Evolutionary conservation across 495 filamentous ascomycete species (phyloP).

Genomic region (Astrocystis sublimbata): DNA sequence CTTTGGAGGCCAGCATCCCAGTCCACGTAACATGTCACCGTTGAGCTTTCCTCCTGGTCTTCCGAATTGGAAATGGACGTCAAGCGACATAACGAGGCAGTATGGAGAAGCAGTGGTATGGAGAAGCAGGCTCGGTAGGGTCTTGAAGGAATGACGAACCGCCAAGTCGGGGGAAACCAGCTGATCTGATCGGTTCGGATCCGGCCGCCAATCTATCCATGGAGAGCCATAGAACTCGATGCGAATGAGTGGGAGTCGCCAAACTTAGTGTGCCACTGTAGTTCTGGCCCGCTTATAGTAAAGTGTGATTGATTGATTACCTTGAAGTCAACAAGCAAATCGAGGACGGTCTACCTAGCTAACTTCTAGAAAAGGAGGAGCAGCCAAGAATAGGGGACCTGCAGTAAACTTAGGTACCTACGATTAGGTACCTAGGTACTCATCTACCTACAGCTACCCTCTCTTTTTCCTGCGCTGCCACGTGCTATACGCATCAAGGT

Average conservation of each 20-base stretch:
- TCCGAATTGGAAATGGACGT: neutral
- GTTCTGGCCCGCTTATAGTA: no score
- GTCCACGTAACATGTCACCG: no score
- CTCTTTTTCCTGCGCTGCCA: no score
- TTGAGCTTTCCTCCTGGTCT: neutral
- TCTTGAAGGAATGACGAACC: neutral
- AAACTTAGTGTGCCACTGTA: no score
- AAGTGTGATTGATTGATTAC: neutral
- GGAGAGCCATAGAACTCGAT: neutral
- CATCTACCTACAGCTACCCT: no score
- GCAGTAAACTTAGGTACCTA: no score
- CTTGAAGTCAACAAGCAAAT: neutral
- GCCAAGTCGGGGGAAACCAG: conserved; percentile 2
- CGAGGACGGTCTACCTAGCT: neutral
- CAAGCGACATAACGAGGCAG: neutral
- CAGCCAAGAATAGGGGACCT: neutral
- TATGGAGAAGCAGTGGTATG: neutral
- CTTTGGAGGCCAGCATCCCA: no score
- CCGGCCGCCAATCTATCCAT: neutral
- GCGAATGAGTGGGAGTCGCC: neutral
- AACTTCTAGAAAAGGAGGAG: neutral
- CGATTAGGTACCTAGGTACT: no score
- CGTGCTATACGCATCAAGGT: no score
- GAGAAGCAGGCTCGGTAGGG: no score
- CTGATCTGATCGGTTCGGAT: conserved; percentile 4